These are phyloP conservation scores for Penicillium subrubescens DNA, from an alignment of 495 filamentous ascomycete species.

Conservation along the genomic window DNA sequence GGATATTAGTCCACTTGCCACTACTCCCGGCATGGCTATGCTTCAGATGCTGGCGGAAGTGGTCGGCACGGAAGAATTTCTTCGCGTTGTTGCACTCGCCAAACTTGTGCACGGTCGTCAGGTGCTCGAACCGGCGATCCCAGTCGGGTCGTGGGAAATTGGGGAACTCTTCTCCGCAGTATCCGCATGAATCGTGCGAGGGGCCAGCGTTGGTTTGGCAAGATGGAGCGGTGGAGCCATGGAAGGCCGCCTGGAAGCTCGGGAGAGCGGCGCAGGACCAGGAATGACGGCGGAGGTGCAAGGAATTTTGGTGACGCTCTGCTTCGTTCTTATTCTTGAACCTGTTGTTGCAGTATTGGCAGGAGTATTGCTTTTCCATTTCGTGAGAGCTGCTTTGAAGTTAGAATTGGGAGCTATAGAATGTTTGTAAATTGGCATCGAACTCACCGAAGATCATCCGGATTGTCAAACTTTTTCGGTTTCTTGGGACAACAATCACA, in stretches of 20 bases:
- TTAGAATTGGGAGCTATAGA: conserved; percentile 3
- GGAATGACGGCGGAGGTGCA: conserved; percentile 92
- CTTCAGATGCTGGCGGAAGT: conserved; percentile 97
- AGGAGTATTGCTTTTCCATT: conserved; percentile 94
- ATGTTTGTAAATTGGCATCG: neutral
- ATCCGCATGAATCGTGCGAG: conserved; percentile 80
- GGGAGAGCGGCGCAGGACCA: conserved; percentile 95
- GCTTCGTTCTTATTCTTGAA: conserved; percentile 99
- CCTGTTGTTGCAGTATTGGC: conserved; percentile 86
- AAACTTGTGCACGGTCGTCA: conserved; percentile 91
- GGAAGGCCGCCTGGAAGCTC: conserved; percentile 78
- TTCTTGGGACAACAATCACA: conserved; percentile 99
- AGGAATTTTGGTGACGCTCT: conserved; percentile 94
- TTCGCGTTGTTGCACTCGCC: conserved; percentile 98
- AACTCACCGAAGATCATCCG: conserved; percentile 82
- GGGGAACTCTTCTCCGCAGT: conserved; percentile 92
- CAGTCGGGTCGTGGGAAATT: conserved; percentile 73
- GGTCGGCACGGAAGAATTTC: conserved; percentile 97
- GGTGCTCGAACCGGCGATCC: conserved; percentile 80
- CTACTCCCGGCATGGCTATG: conserved; percentile 96
- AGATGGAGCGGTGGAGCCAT: conserved; percentile 59
- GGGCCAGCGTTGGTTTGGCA: conserved; percentile 41
- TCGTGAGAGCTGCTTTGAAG: conserved; percentile 64
- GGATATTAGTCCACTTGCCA: conserved; percentile 98
- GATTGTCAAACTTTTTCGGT: conserved; percentile 92